A percentile compares a stretch with the other conserved stretches of the same genome.
Conservation (phyloP, 331 rosid species). For the Saraca asoca region DNA sequence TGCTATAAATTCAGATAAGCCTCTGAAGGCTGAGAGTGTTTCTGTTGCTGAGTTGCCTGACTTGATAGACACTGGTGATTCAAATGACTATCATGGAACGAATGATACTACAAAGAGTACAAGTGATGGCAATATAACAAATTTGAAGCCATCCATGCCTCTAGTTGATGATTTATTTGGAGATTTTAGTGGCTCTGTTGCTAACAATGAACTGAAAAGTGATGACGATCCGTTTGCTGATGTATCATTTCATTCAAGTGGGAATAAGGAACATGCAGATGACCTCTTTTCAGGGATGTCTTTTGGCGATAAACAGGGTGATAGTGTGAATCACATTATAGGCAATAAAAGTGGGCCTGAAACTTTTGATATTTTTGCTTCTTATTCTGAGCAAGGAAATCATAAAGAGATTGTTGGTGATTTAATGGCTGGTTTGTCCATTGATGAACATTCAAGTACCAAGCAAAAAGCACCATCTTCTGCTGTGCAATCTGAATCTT, state of each 20-base stretch:
- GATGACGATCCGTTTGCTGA: constrained; percentile 93
- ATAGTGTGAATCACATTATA: constrained; percentile 33
- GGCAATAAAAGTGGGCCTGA: constrained; percentile 53
- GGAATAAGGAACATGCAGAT: constrained; percentile 55
- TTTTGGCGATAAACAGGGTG: constrained; percentile 56
- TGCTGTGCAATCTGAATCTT: constrained; percentile 45
- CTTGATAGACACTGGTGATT: constrained; percentile 82
- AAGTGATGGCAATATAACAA: constrained; percentile 47
- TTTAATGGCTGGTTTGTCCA: constrained; percentile 68
- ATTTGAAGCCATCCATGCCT: constrained; percentile 50
- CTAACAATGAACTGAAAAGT: constrained; percentile 51
- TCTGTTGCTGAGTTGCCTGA: constrained; percentile 64
- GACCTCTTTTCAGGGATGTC: constrained; percentile 86
- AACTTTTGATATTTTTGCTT: constrained; percentile 69
- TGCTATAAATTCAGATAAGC: constrained; percentile 52
- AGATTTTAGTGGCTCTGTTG: constrained; percentile 49
- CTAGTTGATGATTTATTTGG: constrained; percentile 90
- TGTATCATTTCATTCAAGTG: constrained; percentile 73
- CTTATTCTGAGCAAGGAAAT: constrained; percentile 55
- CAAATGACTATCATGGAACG: constrained; percentile 43
- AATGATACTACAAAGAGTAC: constrained; percentile 41
- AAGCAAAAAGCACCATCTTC: constrained; percentile 55
- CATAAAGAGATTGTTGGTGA: constrained; percentile 46
- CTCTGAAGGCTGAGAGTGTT: constrained; percentile 46
- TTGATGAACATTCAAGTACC: constrained; percentile 52